phyloP scores from a whole-genome alignment of 352 stramenopile species.

The Globisporangium solare region DNA sequence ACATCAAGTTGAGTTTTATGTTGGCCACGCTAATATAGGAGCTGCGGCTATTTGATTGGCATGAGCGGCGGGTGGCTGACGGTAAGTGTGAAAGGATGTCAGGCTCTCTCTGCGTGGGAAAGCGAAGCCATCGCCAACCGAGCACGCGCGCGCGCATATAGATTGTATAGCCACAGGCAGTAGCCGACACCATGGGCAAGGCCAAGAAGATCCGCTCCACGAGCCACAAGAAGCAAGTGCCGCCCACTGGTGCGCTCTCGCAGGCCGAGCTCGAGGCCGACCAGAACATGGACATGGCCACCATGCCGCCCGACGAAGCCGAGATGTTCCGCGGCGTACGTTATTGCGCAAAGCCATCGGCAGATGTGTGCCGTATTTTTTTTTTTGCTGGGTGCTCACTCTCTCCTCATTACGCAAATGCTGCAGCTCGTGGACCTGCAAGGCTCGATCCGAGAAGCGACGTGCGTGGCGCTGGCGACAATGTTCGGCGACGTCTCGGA shows the following conservation, averaged over 20 bases:
- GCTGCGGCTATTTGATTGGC: not conserved
- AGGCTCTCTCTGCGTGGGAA: not conserved
- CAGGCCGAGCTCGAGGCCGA: slow-evolving; percentile 47
- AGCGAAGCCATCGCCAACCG: not conserved
- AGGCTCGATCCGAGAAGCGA: slow-evolving; percentile 79
- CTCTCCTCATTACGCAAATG: too few species aligned
- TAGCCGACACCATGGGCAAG: slow-evolving; percentile 56
- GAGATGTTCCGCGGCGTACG: slow-evolving; percentile 66
- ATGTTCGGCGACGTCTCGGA: slow-evolving; percentile 75
- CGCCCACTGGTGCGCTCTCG: slow-evolving; percentile 53
- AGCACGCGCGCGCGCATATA: not conserved
- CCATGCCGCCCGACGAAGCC: slow-evolving; percentile 47
- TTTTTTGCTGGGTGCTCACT: not conserved
- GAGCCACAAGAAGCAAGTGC: slow-evolving; percentile 78
- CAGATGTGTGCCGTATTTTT: not conserved
- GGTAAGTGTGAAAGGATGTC: slow-evolving; percentile 3
- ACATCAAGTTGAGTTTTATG: slow-evolving; percentile 9
- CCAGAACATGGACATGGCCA: slow-evolving; percentile 34
- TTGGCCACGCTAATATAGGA: not conserved
- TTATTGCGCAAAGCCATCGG: not conserved
- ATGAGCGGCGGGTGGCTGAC: not conserved
- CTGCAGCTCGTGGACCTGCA: slow-evolving; percentile 64
- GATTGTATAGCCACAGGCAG: slow-evolving; percentile 2
- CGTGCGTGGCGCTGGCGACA: slow-evolving; percentile 77
- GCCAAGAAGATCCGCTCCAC: slow-evolving; percentile 83